Evolutionary conservation across 106 monocot species (phyloP).

Genomic region (Acorus gramineus): DNA sequence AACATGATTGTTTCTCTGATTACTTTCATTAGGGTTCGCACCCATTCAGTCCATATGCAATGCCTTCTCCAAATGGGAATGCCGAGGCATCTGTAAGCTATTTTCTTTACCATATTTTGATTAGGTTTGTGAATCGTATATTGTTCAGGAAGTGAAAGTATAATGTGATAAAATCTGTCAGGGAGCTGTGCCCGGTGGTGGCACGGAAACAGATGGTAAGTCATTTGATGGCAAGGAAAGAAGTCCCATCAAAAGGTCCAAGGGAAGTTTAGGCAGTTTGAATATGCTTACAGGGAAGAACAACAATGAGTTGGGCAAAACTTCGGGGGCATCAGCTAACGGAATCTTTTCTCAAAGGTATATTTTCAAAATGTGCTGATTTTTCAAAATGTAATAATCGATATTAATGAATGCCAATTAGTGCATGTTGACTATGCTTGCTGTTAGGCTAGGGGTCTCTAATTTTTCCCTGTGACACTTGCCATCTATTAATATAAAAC

Average conservation of each 20-base stretch:
- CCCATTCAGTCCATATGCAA: slow-evolving; percentile 72
- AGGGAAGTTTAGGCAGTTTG: slow-evolving; percentile 90
- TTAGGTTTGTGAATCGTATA: too few species aligned
- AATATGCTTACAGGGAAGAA: slow-evolving; percentile 85
- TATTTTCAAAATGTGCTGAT: neutral
- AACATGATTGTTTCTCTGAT: neutral
- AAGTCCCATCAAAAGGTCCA: slow-evolving; percentile 64
- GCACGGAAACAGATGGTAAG: slow-evolving; percentile 45
- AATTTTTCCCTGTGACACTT: too few species aligned
- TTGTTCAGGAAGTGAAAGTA: too few species aligned
- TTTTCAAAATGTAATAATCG: too few species aligned
- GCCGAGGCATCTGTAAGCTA: slow-evolving; percentile 68
- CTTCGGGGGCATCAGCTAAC: slow-evolving; percentile 62
- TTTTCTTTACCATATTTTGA: neutral
- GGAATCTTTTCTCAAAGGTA: slow-evolving; percentile 77
- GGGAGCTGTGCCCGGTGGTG: slow-evolving; percentile 39
- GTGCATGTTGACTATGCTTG: too few species aligned
- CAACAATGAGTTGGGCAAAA: slow-evolving; percentile 54
- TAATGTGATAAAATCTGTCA: neutral
- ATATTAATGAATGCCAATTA: too few species aligned
- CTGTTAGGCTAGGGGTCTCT: too few species aligned
- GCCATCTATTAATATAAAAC: too few species aligned
- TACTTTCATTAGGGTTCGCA: slow-evolving; percentile 48
- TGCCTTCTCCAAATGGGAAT: slow-evolving; percentile 69
- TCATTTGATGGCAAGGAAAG: slow-evolving; percentile 71